Percentiles rank a stretch among this genome's conserved stretches.
phyloP scores from a whole-genome alignment of 1,284 basidiomycete genomes.

The Ustilago loliicola region DNA sequence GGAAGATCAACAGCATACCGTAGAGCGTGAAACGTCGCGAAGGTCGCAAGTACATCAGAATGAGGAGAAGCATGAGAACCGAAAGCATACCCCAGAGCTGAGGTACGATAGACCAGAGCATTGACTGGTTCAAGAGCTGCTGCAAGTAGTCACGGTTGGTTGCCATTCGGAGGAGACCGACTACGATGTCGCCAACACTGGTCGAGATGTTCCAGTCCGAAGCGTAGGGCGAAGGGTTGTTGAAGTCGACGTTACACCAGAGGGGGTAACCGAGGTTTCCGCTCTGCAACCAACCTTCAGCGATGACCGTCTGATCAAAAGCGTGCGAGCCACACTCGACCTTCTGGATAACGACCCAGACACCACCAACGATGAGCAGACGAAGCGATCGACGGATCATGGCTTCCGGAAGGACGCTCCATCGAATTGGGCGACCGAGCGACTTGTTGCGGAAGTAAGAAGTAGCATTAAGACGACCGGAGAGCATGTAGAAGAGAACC shows the following conservation, averaged over 20 bases:
- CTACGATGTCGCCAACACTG: conserved; percentile 69
- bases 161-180: conserved; percentile 70
- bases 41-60: conserved; percentile 68
- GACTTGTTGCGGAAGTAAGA: conserved; percentile 68
- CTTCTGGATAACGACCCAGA: conserved; percentile 71
- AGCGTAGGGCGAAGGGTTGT: conserved; percentile 36
- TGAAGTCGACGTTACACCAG: conserved; percentile 70
- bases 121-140: conserved; percentile 71
- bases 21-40: conserved; percentile 70
- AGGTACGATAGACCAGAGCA: conserved; percentile 72
- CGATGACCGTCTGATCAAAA: conserved; percentile 65
- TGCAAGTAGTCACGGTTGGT: conserved; percentile 71
- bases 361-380: conserved; percentile 70
- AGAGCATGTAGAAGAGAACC: conserved; percentile 68
- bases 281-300: conserved; percentile 61
- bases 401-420: conserved; percentile 67
- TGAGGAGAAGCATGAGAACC: conserved; percentile 71
- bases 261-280: conserved; percentile 70
- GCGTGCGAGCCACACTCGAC: conserved; percentile 58
- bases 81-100: conserved; percentile 72
- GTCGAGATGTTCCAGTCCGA: conserved; percentile 43
- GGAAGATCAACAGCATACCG: conserved; percentile 55
- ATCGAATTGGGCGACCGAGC: conserved; percentile 67
- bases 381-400: conserved; percentile 71
- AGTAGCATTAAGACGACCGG: conserved; percentile 71